phyloP scores from a whole-genome alignment of 2,329 filamentous ascomycete species.

The Cordyceps fumosorosea region DNA sequence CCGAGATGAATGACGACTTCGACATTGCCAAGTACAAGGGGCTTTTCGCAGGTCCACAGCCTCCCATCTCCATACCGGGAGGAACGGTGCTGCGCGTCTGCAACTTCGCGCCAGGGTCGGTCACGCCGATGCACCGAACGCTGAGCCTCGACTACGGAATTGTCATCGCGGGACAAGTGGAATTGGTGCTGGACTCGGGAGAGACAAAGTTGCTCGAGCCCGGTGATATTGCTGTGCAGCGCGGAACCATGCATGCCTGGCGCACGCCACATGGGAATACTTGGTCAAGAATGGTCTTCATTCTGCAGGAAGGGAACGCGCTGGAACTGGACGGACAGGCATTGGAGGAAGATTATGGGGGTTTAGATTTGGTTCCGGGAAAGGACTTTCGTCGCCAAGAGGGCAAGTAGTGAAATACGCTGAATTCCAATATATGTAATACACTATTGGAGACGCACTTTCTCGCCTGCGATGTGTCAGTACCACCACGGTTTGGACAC shows the following conservation, averaged over 20 bases:
- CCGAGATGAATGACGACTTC: neutral
- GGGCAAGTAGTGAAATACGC: too few relatives aligned
- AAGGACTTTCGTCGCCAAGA: neutral
- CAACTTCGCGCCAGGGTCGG: slow-evolving; percentile 15
- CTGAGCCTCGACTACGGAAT: slow-evolving; percentile 49
- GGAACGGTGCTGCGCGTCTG: slow-evolving; percentile 7
- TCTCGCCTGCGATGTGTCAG: too few relatives aligned
- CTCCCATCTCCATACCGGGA: neutral
- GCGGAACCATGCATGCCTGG: slow-evolving; percentile 52
- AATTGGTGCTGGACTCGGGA: slow-evolving; percentile 46
- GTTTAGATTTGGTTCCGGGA: neutral
- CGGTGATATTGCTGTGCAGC: slow-evolving; percentile 49
- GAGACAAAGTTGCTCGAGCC: slow-evolving; percentile 37
- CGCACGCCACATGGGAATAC: slow-evolving; percentile 27
- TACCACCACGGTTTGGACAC: too few relatives aligned
- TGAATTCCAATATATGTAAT: too few relatives aligned
- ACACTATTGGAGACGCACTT: too few relatives aligned
- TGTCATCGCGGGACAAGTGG: slow-evolving; percentile 47
- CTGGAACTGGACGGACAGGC: neutral
- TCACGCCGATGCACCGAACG: slow-evolving; percentile 35
- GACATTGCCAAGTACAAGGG: neutral
- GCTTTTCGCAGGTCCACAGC: neutral
- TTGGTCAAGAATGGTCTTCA: neutral
- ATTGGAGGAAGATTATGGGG: neutral
- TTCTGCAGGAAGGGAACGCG: neutral